These are phyloP conservation scores for Colletotrichum noveboracense DNA, from an alignment of 2,329 filamentous ascomycete genomes.

Conservation along the genomic window DNA sequence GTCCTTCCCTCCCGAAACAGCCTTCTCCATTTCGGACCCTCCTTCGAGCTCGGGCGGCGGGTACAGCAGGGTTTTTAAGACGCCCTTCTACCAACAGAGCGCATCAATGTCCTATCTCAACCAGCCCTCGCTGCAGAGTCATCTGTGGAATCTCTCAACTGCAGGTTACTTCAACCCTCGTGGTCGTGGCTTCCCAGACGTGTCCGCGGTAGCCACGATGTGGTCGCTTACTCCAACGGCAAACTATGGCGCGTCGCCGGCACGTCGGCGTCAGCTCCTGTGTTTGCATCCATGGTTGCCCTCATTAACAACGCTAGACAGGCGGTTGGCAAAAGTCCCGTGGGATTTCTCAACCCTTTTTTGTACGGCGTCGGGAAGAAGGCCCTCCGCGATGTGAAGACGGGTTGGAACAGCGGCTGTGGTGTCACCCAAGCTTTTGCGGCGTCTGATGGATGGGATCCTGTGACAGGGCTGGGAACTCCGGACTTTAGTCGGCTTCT, in stretches of 20 bases:
- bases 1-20: background rate
- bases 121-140: background rate
- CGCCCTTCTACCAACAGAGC: background rate
- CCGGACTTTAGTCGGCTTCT: background rate
- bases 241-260: background rate
- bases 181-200: conserved; percentile 42
- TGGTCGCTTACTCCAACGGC: conserved; percentile 25
- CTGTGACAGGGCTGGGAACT: conserved; percentile 30
- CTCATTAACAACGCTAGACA: conserved; percentile 41
- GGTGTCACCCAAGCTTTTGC: conserved; percentile 27
- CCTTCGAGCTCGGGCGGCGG: background rate
- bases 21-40: background rate
- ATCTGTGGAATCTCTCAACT: background rate
- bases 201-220: conserved; percentile 55
- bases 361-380: conserved; percentile 27
- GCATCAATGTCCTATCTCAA: background rate
- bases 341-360: conserved; percentile 42
- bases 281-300: conserved; percentile 23
- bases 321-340: conserved; percentile 34
- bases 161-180: conserved; percentile 33
- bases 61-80: background rate
- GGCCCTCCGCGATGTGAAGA: conserved; percentile 26
- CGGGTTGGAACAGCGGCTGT: conserved; percentile 30
- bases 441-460: conserved; percentile 30
- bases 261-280: conserved; percentile 9